Base-by-base conservation (phyloP, 495 filamentous ascomycete genomes). In the Penicillium canariense region DNA sequence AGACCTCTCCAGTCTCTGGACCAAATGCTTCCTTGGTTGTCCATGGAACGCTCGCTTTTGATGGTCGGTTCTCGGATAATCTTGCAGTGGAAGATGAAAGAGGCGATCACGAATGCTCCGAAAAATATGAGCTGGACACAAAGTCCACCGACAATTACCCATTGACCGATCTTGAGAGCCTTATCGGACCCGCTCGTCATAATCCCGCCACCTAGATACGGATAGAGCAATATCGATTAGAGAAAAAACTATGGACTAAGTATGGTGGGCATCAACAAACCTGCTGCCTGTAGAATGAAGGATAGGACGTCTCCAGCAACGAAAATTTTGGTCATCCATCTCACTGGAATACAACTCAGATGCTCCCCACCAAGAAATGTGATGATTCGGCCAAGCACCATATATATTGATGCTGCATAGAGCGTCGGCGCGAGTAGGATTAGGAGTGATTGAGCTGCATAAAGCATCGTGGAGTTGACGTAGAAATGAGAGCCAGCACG, bases 401-500 rank as follows among this genome's bases (percentile, higher is more conserved):
- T 83, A 60, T 82, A 83, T 17, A 83, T 77, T 0, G 77, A 79
- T 0, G 80, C 80, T 1, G 80, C 77, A 48, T 73, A 77, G 1
- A 81, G 62, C 9, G 72, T 70, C 14, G 78, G 78, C 3, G 77
- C 73, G 11, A 81, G 48, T 1, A 68, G 59, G 9, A 73, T 58
- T 31, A 73, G 48, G 36, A 70, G 55, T 11, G 65, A 59, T 15
- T 66, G 55, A 11, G 73, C 45, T 28, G 70, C 60, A 45, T 69
- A 64, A 18, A 68, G 26, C 8, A 60, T 42, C 25, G 44, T 42
- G 20, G 52, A 34, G 20, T 55, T 17, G 12, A 50, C 47, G 34
- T 62, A 52, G 9, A 39, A 22, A 36, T 59, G 56, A 48, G 56
- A 44, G 5, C 78, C 52, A n/a, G 69, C 59, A 25, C 82, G 79